Conservation (phyloP, 352 stramenopile species). For the Chrysophaeum taylorii region DNA sequence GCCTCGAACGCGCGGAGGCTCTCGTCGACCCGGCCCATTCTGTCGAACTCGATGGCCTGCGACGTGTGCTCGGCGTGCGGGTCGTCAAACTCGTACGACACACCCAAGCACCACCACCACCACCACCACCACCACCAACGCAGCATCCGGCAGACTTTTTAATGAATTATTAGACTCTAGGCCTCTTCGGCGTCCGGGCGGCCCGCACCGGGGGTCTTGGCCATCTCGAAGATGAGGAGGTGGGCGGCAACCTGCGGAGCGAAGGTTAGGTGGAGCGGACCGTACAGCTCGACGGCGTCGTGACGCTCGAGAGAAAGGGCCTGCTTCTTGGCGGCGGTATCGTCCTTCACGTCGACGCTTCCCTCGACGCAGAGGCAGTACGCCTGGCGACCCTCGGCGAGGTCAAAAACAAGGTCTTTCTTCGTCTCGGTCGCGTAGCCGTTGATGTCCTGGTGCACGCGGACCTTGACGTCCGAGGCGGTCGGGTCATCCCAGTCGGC, state of each 20-base stretch:
- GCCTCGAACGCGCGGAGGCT: background rate
- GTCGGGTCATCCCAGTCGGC: constrained; percentile 33
- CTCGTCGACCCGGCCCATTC: background rate
- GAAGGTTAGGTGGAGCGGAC: background rate
- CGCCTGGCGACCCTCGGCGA: constrained; percentile 37
- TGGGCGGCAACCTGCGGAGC: background rate
- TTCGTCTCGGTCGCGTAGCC: constrained; percentile 50
- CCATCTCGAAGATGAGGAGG: constrained; percentile 23
- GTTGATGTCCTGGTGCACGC: constrained; percentile 52
- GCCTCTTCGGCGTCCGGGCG: no score
- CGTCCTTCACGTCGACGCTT: constrained; percentile 33
- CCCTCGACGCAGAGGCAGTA: constrained; percentile 55
- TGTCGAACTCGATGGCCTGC: background rate
- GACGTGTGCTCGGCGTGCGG: constrained; percentile 1
- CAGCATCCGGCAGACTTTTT: no score
- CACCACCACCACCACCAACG: no score
- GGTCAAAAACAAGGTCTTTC: constrained; percentile 29
- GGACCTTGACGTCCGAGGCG: constrained; percentile 27
- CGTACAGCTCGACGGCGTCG: constrained; percentile 21
- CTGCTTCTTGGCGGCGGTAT: constrained; percentile 4
- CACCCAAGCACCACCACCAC: no score
- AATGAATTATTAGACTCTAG: no score
- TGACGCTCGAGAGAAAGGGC: no score
- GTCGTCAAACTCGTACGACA: background rate
- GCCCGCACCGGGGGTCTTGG: no score